Base-by-base conservation (phyloP, 2,329 filamentous ascomycete genomes). In the Fusarium brachygibbosum region DNA sequence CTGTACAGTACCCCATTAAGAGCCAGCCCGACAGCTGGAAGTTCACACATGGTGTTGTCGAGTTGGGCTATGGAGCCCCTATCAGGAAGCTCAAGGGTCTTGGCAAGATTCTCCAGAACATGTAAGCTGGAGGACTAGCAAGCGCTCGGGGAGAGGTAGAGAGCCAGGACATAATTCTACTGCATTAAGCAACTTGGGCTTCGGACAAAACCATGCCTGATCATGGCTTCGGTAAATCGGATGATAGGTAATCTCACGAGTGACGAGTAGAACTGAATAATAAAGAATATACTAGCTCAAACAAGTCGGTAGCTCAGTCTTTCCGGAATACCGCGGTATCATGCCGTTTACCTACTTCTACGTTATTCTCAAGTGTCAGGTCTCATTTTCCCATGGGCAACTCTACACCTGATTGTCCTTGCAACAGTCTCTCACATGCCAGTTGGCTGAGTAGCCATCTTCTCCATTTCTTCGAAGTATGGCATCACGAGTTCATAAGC, bases 1-100 rank as follows among this genome's bases (percentile, higher is more conserved):
- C 91, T 7, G 87, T 97, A 71, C 90, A 91, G 75, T 97, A 98
- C 78, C 95, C 96, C 3, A 88, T 99, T 17, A 77, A 79, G 17
- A 87, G 89, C 75, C 89, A 90, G 62, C 80, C 82, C 41, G 82
- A 83, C 52, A 89, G 88, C n/a, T 93, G 89, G 88, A 81, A 85
- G 58, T 91, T 91, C 74, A 84, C 86, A 2, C 85, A 82, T 67
- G 88, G 86, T 1, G 83, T 91, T 8, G 84, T 91, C 13, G 85
- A 88, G 61, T 63, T 91, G 17, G 89, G 88, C 12, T 91, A 91
- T 74, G 88, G 84, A 9, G 58, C 76, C 63, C 21, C 61, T 6
- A 63, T 50, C 2, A 79, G 77, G 23, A 85, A 84, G 77, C 52
- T 79, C 21, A 71, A 74, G 52, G 84, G 81, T 7, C 45, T 86